Percentiles rank a stretch among this genome's conserved stretches.
phyloP scores from a whole-genome alignment of 768 basidiomycete species.

The Amanita rubescens region DNA sequence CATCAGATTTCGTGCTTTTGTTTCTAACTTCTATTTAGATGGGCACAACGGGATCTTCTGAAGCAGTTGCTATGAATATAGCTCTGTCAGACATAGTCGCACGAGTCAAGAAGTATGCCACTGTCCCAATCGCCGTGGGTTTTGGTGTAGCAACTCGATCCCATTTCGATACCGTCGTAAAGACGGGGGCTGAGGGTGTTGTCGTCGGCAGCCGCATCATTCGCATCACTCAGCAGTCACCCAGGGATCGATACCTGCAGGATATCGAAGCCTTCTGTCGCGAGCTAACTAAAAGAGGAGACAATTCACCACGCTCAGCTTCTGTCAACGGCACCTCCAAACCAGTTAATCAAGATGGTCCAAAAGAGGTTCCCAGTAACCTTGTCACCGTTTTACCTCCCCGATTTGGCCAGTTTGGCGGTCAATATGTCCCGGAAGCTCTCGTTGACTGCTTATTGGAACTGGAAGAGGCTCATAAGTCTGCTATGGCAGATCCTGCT shows the following conservation, averaged over 20 bases:
- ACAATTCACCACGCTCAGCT: slow-evolving; percentile 28
- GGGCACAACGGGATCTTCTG: slow-evolving; percentile 96
- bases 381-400: slow-evolving; percentile 53
- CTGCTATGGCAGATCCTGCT: slow-evolving; percentile 77
- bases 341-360: slow-evolving; percentile 14
- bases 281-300: slow-evolving; percentile 47
- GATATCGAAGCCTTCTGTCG: slow-evolving; percentile 70
- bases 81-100: slow-evolving; percentile 78
- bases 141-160: slow-evolving; percentile 90
- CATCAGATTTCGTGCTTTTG: not conserved
- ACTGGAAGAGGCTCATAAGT: slow-evolving; percentile 84
- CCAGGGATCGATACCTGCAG: slow-evolving; percentile 37
- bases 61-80: slow-evolving; percentile 57
- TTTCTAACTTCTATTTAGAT: slow-evolving; percentile 41
- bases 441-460: slow-evolving; percentile 90
- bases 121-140: slow-evolving; percentile 87
- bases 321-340: slow-evolving; percentile 11
- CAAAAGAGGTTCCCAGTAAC: slow-evolving; percentile 9
- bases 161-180: slow-evolving; percentile 81
- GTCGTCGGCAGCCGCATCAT: slow-evolving; percentile 90
- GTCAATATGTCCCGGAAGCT: slow-evolving; percentile 95
- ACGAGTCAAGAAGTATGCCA: slow-evolving; percentile 72
- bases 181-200: slow-evolving; percentile 91
- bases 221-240: slow-evolving; percentile 62
- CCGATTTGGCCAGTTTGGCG: slow-evolving; percentile 93